Conservation (phyloP, 805 yeast species). For the Starmerella asiatica region DNA sequence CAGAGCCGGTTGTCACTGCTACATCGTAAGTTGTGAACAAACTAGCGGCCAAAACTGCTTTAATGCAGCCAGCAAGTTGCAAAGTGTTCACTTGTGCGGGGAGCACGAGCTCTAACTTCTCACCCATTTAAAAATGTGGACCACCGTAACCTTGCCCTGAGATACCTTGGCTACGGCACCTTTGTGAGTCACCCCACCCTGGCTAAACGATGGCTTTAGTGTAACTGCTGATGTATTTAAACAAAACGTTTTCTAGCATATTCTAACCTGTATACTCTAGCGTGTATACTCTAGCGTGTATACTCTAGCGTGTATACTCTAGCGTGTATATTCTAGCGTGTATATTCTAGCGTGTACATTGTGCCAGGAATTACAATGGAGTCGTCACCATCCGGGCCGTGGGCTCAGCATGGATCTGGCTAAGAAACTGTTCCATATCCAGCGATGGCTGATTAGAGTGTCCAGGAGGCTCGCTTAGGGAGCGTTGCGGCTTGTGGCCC, state of each 20-base stretch:
- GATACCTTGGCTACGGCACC: not conserved
- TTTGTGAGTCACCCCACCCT: not conserved
- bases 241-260: too few species aligned
- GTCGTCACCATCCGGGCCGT: too few species aligned
- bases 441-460: not conserved
- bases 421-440: not conserved
- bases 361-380: too few species aligned
- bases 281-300: too few species aligned
- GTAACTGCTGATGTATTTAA: too few species aligned
- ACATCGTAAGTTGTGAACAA: conserved; percentile 24
- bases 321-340: too few species aligned
- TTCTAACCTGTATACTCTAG: too few species aligned
- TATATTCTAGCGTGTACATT: too few species aligned
- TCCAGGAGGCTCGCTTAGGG: too few species aligned
- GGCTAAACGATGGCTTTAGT: not conserved
- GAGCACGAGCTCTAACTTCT: conserved; percentile 14
- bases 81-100: conserved; percentile 17
- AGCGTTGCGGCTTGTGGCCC: too few species aligned
- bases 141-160: not conserved
- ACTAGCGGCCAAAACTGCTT: conserved; percentile 33
- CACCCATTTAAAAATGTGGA: not conserved
- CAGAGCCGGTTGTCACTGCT: conserved; percentile 21
- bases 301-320: too few species aligned
- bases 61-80: conserved; percentile 22
- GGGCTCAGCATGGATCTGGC: not conserved